Base-by-base conservation (phyloP, 495 filamentous ascomycete genomes). In the Cercophora samala region DNA sequence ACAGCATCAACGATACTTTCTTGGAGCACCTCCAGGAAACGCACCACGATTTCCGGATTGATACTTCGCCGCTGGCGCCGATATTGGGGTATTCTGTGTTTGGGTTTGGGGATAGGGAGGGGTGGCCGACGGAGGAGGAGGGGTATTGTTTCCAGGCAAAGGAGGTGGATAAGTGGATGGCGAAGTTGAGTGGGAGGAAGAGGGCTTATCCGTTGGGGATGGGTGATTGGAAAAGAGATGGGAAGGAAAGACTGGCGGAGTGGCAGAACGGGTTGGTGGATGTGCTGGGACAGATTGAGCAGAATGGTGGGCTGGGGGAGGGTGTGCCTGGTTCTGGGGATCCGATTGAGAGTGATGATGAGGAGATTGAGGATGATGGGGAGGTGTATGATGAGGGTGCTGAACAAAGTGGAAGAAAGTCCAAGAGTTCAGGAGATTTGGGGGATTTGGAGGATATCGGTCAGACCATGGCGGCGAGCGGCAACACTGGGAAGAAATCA, bases 31-130 rank as follows among this genome's bases (percentile, higher is more conserved):
- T 98, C 15, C 82, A 88, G 70, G 94, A 98, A 72, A 98, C 93
- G 0, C 93, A 97, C 72, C 84, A 97, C 78, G 94, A 98, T 76
- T 97, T 97, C 79, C 88, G 94, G 21, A 95, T 98, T 66, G 93
- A 97, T 74, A 97, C 93, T 0, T 89, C 91, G 1, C 90, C 95
- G 0, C 76, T 98, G 54, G 88, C 89, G 0, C 79, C 79, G 11
- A 77, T 97, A 52, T 80, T 92, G 4, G 94, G 94, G 13, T 98
- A 96, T 72, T 91, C 90, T 0, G 94, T 98, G 2, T 97, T 97
- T 81, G 94, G 94, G 0, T 89, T 97, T 70, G 94, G 94, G 21
- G 94, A 98, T 74, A 86, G 85, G 64, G 90, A 93, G 74, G 92
- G 90, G 56, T 98, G 94, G 94, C 91, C 92, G 2, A 91, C 89